Percentiles rank a stretch among this genome's conserved stretches.
phyloP scores from a whole-genome alignment of 164 flowering plant species.

The Stephania cephalantha region DNA sequence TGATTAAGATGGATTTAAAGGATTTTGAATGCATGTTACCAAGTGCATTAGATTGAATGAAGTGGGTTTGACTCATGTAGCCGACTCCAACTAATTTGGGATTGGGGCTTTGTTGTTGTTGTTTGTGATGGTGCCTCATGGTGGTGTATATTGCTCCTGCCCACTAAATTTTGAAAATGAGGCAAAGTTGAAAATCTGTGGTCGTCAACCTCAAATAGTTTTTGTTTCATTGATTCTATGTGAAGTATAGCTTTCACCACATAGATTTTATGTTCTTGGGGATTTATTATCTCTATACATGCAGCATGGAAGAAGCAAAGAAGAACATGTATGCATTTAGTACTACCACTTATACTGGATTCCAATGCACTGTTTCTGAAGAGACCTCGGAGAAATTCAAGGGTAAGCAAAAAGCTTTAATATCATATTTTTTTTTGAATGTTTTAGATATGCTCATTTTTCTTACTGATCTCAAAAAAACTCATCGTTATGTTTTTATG shows the following conservation, averaged over 20 bases:
- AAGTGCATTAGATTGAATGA: no score
- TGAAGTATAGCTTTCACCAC: background rate
- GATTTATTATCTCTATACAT: conserved; percentile 6
- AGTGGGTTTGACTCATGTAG: no score
- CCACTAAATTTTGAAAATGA: no score
- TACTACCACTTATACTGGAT: conserved; percentile 96
- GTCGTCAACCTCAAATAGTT: background rate
- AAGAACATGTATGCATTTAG: conserved; percentile 99
- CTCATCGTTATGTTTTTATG: conserved; percentile 7
- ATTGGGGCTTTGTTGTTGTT: no score
- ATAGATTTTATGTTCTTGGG: background rate
- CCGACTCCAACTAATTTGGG: no score
- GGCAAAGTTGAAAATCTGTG: background rate
- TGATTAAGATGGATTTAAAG: no score
- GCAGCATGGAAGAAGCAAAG: conserved; percentile 98
- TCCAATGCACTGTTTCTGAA: conserved; percentile 89
- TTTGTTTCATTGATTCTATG: background rate
- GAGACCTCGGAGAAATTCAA: conserved; percentile 94
- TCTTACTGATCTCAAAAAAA: background rate
- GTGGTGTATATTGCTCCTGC: no score
- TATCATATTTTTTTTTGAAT: background rate
- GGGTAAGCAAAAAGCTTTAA: conserved; percentile 31
- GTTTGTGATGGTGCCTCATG: no score
- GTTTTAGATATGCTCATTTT: background rate
- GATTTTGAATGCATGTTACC: no score